Percentiles rank a stretch among this genome's conserved stretches.
These are phyloP conservation scores for Kuraishia floccosa DNA, from an alignment of 805 yeast genomes.

Conservation along the genomic window DNA sequence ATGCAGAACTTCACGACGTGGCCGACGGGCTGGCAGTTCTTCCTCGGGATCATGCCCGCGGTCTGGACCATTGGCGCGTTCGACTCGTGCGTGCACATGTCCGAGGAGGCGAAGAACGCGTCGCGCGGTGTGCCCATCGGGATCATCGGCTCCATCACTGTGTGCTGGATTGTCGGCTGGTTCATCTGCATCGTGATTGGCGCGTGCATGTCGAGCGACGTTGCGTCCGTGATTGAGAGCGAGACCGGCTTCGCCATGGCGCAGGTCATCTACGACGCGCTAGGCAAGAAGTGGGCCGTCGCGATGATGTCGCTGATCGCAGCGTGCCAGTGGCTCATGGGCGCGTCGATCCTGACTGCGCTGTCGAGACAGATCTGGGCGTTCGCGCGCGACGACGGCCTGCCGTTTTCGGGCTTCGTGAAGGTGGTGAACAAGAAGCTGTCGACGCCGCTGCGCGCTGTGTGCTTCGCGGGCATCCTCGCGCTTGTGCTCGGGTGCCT, in stretches of 20 bases:
- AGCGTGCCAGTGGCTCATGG: constrained; percentile 36
- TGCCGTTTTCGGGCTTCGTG: constrained; percentile 29
- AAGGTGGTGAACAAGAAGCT: constrained; percentile 28
- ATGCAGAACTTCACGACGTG: constrained; percentile 22
- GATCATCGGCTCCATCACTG: constrained; percentile 31
- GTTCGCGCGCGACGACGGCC: constrained; percentile 39
- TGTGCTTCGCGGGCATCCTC: constrained; percentile 24
- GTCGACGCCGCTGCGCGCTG: constrained; percentile 33
- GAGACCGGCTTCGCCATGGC: constrained; percentile 32
- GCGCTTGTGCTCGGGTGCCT: constrained; percentile 26
- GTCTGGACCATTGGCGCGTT: constrained; percentile 43
- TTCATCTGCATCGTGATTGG: constrained; percentile 25
- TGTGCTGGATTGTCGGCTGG: constrained; percentile 31
- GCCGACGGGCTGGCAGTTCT: constrained; percentile 29
- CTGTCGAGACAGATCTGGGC: constrained; percentile 42
- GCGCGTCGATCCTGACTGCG: constrained; percentile 32
- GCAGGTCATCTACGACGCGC: constrained; percentile 32
- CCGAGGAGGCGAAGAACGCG: constrained; percentile 35
- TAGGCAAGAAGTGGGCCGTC: constrained; percentile 37
- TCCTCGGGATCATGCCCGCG: constrained; percentile 33
- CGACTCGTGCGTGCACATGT: constrained; percentile 39
- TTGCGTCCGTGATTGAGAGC: constrained; percentile 17
- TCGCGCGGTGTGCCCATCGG: constrained; percentile 31
- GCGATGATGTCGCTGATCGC: constrained; percentile 36
- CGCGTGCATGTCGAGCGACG: constrained; percentile 20